Evolutionary conservation across 2,329 filamentous ascomycete species (phyloP), one percentile per base, ranked within the genome.

Genomic region (Aaosphaeria arxii): DNA sequence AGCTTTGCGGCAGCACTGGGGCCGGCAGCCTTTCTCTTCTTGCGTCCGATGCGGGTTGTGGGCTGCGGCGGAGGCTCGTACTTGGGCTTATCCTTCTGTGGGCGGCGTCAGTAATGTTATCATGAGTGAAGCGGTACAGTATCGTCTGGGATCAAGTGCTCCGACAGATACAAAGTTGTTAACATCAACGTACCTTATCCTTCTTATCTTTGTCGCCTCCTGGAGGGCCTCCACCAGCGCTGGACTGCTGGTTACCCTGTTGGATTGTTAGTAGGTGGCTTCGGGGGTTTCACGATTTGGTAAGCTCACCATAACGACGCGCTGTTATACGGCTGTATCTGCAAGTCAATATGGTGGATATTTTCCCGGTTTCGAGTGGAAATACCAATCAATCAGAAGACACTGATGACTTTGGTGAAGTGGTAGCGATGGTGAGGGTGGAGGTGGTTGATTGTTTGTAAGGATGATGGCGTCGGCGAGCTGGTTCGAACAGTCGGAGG

Each of bases 31-130:
- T 89, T 96, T 82, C 91, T 92, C 88, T 99, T 99, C 87, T 95
- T 96, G 68, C 92, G 89, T 52, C 94, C 94, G 71, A 99, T 87
- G 71, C 94, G 89, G 58, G 94, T 97, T 54, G 94, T 99, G 55
- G 94, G 94, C 67, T 92, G 87, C 73, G 94, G 94, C 61, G 94
- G 94, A 57, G 94, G 94, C 75, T 99, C 94, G 80, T 99, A 99
- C 88, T 96, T 97, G 70, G 94, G 94, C 86, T 99, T 99, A 55
- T 99, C 92, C 83, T 99, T 97, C 92, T 96, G 53, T 55, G 32
- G 6, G 40, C 30, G 47, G 40, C 17, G 50, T 64, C 39, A 61
- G 61, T 50, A 47, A 24, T 24, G 17, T 54, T 29, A 36, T 36
- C 38, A 31, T 47, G 29, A 30, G 17, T 24, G 17, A 24, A 24